Evolutionary conservation across 106 monocot genomes (phyloP).

Genomic region (Hemerocallis citrina): DNA sequence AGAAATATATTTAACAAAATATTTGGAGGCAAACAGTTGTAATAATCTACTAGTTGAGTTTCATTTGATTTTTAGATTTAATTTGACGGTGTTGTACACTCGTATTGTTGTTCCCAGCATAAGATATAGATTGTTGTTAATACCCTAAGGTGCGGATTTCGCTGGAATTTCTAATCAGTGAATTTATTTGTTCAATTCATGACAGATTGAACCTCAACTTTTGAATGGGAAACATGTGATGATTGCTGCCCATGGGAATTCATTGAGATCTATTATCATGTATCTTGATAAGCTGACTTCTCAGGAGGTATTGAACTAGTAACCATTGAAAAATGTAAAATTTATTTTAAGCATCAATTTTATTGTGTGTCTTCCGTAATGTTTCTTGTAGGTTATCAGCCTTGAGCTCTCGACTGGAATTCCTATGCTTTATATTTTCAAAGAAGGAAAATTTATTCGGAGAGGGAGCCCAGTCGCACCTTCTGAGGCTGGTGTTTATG

Average conservation of each 20-base stretch:
- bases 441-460: conserved; percentile 85
- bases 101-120: background rate
- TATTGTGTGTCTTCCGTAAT: background rate
- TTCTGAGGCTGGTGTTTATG: conserved; percentile 86
- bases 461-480: conserved; percentile 86
- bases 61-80: too few relatives aligned
- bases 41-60: too few relatives aligned
- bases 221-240: conserved; percentile 71
- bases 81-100: background rate
- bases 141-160: background rate
- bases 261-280: conserved; percentile 94
- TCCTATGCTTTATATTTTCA: conserved; percentile 95
- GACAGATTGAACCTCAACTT: conserved; percentile 81
- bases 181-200: background rate
- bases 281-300: conserved; percentile 91
- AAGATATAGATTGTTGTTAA: background rate
- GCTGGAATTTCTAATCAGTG: background rate
- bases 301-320: conserved; percentile 49
- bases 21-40: too few relatives aligned
- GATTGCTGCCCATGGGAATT: conserved; percentile 99
- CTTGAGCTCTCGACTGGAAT: conserved; percentile 91
- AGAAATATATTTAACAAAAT: too few relatives aligned
- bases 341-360: background rate
- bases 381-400: conserved; percentile 61
- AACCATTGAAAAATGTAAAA: background rate